A percentile compares a stretch with the other conserved stretches of the same genome.
phyloP scores from a whole-genome alignment of 2,329 filamentous ascomycete species.

The Metarhizium humberi region DNA sequence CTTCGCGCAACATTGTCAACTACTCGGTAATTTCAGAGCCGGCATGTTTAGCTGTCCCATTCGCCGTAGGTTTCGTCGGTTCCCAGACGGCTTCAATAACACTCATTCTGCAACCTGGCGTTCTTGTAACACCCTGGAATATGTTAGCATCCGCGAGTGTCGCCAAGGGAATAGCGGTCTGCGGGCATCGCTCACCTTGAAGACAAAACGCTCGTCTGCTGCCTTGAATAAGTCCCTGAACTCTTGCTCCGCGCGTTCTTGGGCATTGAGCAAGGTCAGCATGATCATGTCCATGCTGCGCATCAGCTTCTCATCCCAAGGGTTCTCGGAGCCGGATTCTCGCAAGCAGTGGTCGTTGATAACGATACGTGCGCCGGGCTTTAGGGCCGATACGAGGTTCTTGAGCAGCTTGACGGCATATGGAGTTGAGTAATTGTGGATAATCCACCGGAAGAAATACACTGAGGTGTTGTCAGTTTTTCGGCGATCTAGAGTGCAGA shows the following conservation, averaged over 20 bases:
- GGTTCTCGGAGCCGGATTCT: slow-evolving; percentile 26
- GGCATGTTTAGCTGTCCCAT: neutral
- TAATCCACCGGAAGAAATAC: slow-evolving; percentile 50
- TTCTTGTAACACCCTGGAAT: slow-evolving; percentile 29
- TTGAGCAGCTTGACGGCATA: slow-evolving; percentile 39
- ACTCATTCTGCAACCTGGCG: slow-evolving; percentile 35
- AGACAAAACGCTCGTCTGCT: slow-evolving; percentile 32
- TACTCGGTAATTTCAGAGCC: neutral
- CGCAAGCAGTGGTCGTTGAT: slow-evolving; percentile 37
- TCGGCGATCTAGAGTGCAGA: neutral
- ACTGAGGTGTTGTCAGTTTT: slow-evolving; percentile 20
- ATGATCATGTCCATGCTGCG: slow-evolving; percentile 43
- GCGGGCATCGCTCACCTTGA: slow-evolving; percentile 22
- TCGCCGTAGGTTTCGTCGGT: slow-evolving; percentile 6
- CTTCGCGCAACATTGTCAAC: neutral
- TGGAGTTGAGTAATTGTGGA: slow-evolving; percentile 52
- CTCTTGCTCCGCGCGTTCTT: slow-evolving; percentile 38
- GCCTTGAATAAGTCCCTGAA: slow-evolving; percentile 34
- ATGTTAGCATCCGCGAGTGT: neutral
- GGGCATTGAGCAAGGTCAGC: slow-evolving; percentile 40
- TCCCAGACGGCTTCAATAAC: slow-evolving; percentile 40
- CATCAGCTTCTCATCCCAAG: slow-evolving; percentile 38
- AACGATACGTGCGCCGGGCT: slow-evolving; percentile 40
- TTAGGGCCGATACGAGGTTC: slow-evolving; percentile 43
- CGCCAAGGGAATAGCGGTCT: neutral